A percentile compares a stretch with the other conserved stretches of the same genome.
These are phyloP conservation scores for Suillus weaverae DNA, from an alignment of 768 basidiomycete genomes.

Conservation along the genomic window DNA sequence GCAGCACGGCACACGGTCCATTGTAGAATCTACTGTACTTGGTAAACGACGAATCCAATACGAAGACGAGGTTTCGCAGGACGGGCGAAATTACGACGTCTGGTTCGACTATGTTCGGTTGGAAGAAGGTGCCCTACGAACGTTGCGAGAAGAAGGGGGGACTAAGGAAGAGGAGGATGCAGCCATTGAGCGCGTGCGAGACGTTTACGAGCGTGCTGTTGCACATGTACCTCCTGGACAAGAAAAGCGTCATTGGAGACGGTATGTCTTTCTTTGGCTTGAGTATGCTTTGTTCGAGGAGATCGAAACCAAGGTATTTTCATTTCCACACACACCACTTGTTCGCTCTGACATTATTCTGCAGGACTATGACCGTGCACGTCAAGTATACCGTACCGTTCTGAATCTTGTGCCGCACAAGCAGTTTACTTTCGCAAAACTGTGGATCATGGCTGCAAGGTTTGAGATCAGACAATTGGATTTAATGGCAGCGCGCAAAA, in stretches of 20 bases:
- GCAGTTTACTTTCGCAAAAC: slow-evolving; percentile 95
- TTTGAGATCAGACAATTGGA: slow-evolving; percentile 89
- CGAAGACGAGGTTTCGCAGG: slow-evolving; percentile 91
- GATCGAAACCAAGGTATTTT: slow-evolving; percentile 81
- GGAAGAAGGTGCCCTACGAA: slow-evolving; percentile 84
- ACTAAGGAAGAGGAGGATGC: slow-evolving; percentile 69
- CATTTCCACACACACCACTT: background rate
- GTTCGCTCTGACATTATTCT: slow-evolving; percentile 2
- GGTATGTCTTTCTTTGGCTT: slow-evolving; percentile 91
- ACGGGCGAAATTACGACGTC: slow-evolving; percentile 92
- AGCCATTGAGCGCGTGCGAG: slow-evolving; percentile 69
- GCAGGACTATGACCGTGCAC: slow-evolving; percentile 80
- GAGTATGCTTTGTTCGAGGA: slow-evolving; percentile 98
- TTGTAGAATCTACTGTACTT: slow-evolving; percentile 90
- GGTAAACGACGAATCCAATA: slow-evolving; percentile 99
- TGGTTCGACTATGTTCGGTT: slow-evolving; percentile 97
- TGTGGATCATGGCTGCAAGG: slow-evolving; percentile 90
- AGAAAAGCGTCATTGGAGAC: slow-evolving; percentile 90
- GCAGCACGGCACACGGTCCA: slow-evolving; percentile 86
- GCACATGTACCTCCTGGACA: slow-evolving; percentile 92
- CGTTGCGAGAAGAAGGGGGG: slow-evolving; percentile 73
- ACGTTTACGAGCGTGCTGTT: slow-evolving; percentile 94
- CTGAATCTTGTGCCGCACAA: slow-evolving; percentile 91
- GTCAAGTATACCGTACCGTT: slow-evolving; percentile 92
- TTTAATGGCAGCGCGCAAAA: slow-evolving; percentile 80